Conservation (phyloP, 2,329 filamentous ascomycete genomes). For the Penicillium capsulatum region DNA sequence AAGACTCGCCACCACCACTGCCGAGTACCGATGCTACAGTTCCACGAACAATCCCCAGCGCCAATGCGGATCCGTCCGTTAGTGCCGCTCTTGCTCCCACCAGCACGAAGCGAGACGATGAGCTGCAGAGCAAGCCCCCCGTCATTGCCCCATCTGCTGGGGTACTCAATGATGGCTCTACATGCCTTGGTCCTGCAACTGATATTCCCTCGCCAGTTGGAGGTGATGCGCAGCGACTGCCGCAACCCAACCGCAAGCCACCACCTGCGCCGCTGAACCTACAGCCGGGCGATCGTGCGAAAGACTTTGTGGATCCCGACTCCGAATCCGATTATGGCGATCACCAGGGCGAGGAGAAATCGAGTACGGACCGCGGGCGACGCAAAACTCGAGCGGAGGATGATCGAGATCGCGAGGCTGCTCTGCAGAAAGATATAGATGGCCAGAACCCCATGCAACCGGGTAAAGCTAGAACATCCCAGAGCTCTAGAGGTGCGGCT, state of each 20-base stretch:
- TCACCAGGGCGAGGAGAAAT: slow-evolving; percentile 63
- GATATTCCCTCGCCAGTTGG: slow-evolving; percentile 15
- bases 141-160: slow-evolving; percentile 7
- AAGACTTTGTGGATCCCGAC: slow-evolving; percentile 48
- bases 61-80: neutral
- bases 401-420: slow-evolving; percentile 71
- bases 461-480: slow-evolving; percentile 3
- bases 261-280: slow-evolving; percentile 82
- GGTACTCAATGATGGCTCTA: slow-evolving; percentile 12
- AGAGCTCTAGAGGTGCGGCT: slow-evolving; percentile 10
- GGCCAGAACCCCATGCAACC: slow-evolving; percentile 4
- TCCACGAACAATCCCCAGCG: slow-evolving; percentile 4
- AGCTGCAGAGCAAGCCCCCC: too few species aligned
- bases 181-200: slow-evolving; percentile 20
- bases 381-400: slow-evolving; percentile 85
- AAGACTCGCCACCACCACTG: slow-evolving; percentile 46
- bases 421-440: slow-evolving; percentile 62
- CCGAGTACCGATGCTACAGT: slow-evolving; percentile 19
- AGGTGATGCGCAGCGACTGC: slow-evolving; percentile 31
- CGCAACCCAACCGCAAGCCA: slow-evolving; percentile 68
- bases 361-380: slow-evolving; percentile 62
- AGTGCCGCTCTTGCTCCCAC: too few species aligned
- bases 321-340: slow-evolving; percentile 83
- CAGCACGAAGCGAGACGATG: too few species aligned
- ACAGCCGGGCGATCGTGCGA: slow-evolving; percentile 43